phyloP scores from a whole-genome alignment of 768 basidiomycete genomes.

The Peribolospora kevripleyi region DNA sequence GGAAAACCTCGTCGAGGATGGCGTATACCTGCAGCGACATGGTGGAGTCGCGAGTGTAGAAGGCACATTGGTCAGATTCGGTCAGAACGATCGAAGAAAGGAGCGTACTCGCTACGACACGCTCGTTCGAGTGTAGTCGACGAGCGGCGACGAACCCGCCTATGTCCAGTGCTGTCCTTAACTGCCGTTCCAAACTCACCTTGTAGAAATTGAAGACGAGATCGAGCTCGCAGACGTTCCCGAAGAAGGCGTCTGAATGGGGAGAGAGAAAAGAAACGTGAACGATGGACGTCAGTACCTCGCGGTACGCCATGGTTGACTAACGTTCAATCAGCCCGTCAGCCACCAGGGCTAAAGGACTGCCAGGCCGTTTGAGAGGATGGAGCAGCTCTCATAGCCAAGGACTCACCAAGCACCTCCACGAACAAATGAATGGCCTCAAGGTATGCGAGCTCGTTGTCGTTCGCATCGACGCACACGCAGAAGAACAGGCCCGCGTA shows the following conservation, averaged over 20 bases:
- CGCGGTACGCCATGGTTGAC: neutral
- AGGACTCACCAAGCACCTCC: conserved; percentile 61
- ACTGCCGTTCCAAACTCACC: conserved; percentile 20
- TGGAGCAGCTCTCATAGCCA: neutral
- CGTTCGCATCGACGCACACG: conserved; percentile 88
- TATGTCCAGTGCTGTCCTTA: no score
- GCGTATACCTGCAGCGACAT: conserved; percentile 56
- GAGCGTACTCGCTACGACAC: neutral
- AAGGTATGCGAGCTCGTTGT: conserved; percentile 89
- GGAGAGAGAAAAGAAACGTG: neutral
- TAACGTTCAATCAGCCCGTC: neutral
- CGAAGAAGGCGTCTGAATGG: conserved; percentile 71
- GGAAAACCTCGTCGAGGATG: conserved; percentile 90
- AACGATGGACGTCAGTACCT: neutral
- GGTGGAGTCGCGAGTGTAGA: neutral
- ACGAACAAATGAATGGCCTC: conserved; percentile 98
- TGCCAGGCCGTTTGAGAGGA: neutral
- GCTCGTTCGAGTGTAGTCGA: neutral
- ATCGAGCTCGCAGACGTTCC: conserved; percentile 93
- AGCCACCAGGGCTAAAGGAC: neutral
- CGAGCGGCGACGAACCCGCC: neutral
- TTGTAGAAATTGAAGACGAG: conserved; percentile 99
- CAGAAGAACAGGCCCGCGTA: conserved; percentile 98
- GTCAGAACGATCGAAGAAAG: neutral
- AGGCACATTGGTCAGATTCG: neutral